Evolutionary conservation across 2,329 filamentous ascomycete genomes (phyloP).

Genomic region (Trichoderma sp.): DNA sequence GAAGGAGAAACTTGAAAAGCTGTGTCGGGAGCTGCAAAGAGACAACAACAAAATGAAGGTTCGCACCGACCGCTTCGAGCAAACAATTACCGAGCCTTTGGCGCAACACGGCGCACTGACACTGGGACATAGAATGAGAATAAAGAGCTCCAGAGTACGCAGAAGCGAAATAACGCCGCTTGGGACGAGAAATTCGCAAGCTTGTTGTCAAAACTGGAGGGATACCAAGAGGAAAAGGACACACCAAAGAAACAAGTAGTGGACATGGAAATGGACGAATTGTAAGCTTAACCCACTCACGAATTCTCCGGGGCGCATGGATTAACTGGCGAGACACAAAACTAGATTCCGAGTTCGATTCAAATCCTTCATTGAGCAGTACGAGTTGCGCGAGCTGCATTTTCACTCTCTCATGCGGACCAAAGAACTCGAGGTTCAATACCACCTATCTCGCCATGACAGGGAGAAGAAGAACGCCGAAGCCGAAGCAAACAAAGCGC

Average conservation of each 20-base stretch:
- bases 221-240: slow-evolving; percentile 84
- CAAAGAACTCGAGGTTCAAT: slow-evolving; percentile 94
- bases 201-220: slow-evolving; percentile 80
- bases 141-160: slow-evolving; percentile 82
- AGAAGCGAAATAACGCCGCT: slow-evolving; percentile 77
- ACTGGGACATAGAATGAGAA: slow-evolving; percentile 72
- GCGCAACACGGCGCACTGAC: slow-evolving; percentile 31
- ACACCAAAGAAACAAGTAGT: slow-evolving; percentile 77
- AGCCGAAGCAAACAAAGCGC: slow-evolving; percentile 73
- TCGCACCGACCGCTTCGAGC: slow-evolving; percentile 27
- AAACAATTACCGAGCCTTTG: not conserved
- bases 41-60: slow-evolving; percentile 99
- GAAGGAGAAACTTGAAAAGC: slow-evolving; percentile 95
- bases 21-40: slow-evolving; percentile 89
- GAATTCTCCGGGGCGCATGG: not conserved
- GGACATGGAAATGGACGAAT: slow-evolving; percentile 84
- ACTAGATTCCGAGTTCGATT: slow-evolving; percentile 78
- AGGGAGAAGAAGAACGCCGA: slow-evolving; percentile 88
- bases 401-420: slow-evolving; percentile 90
- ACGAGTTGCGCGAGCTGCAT: slow-evolving; percentile 91
- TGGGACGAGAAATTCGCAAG: slow-evolving; percentile 84
- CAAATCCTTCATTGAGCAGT: slow-evolving; percentile 95
- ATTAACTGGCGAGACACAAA: not conserved
- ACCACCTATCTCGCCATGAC: slow-evolving; percentile 84
- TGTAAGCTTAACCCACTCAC: slow-evolving; percentile 59